Evolutionary conservation across 768 basidiomycete genomes (phyloP), one percentile per base, ranked within the genome.

Genomic region (Collybiopsis confluens): DNA sequence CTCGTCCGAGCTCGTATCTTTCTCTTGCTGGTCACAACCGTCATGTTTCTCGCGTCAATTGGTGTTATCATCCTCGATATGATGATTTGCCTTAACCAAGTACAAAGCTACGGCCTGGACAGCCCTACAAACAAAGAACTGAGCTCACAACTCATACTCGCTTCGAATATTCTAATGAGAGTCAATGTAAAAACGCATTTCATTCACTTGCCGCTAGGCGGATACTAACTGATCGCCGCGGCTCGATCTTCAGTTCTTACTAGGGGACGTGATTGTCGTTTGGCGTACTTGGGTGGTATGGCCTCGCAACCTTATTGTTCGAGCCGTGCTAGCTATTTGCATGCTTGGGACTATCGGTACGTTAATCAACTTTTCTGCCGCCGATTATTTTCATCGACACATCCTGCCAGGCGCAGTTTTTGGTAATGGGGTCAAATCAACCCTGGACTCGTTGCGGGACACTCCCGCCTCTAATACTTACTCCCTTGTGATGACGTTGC

Each of bases 231-330:
- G 30, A 28, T 45, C 4, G 24, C 26, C 45, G 13, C 23, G 13
- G 20, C 10, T 44, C 9, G 36, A 10, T 37, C 36, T 37, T 42
- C 45, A 59, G 58, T 61, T 58, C 30, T 56, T 61, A 21, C 49
- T 61, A 15, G 56, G 57, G 28, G 60, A 61, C n/a, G 36, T 56
- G 11, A 61, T 61, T 27, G 60, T 61, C 15, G 54, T 59, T 10
- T 61, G 60, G 60, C 26, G 60, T 4, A 58, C 60, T 16, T 61
- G 54, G 56, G 58, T 57, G 2, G 55, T 61, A 9, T 61, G 60
- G 60, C 50, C 23, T 13, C 42, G 58, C 13, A 33, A 13, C 13
- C 58, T 55, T 47, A 33, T 51, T 0, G 53, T 62, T 3, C 61
- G 55, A 38, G 42, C 52, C 1, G 30, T 52, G 21, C 52, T 60